A percentile compares a stretch with the other conserved stretches of the same genome.
These are phyloP conservation scores for Ogataea neopini DNA, from an alignment of 805 yeast genomes.

Conservation along the genomic window DNA sequence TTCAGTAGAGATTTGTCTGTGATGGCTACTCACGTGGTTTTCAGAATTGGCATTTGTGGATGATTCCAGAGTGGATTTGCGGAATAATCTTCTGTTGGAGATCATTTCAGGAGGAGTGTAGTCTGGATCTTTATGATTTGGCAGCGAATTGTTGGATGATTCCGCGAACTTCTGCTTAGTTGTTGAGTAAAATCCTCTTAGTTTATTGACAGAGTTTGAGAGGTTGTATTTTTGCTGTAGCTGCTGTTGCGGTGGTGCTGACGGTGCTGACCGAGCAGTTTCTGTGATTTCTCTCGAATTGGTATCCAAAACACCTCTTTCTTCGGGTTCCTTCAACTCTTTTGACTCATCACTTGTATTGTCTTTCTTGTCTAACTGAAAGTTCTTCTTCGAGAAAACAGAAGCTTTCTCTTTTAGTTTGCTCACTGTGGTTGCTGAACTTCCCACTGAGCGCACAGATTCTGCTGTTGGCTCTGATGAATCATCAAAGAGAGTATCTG, in stretches of 20 bases:
- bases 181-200: slow-evolving; percentile 70
- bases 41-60: background rate
- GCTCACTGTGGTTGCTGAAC: slow-evolving; percentile 5
- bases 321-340: background rate
- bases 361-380: slow-evolving; percentile 15
- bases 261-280: background rate
- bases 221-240: slow-evolving; percentile 27
- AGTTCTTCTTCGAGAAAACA: slow-evolving; percentile 30
- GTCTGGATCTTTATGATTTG: slow-evolving; percentile 10
- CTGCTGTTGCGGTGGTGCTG: background rate
- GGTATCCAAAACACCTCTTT: background rate
- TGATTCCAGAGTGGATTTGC: background rate
- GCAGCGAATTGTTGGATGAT: slow-evolving; percentile 1
- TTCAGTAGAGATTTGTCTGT: slow-evolving; percentile 11
- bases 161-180: slow-evolving; percentile 36
- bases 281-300: background rate
- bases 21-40: background rate
- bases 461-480: slow-evolving; percentile 36
- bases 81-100: slow-evolving; percentile 45
- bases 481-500: slow-evolving; percentile 5
- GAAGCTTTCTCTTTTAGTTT: slow-evolving; percentile 21
- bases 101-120: slow-evolving; percentile 65
- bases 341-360: background rate
- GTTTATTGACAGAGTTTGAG: slow-evolving; percentile 51
- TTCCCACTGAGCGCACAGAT: slow-evolving; percentile 3